Evolutionary conservation across 495 filamentous ascomycete genomes (phyloP).

Genomic region (Talaromyces borbonicus): DNA sequence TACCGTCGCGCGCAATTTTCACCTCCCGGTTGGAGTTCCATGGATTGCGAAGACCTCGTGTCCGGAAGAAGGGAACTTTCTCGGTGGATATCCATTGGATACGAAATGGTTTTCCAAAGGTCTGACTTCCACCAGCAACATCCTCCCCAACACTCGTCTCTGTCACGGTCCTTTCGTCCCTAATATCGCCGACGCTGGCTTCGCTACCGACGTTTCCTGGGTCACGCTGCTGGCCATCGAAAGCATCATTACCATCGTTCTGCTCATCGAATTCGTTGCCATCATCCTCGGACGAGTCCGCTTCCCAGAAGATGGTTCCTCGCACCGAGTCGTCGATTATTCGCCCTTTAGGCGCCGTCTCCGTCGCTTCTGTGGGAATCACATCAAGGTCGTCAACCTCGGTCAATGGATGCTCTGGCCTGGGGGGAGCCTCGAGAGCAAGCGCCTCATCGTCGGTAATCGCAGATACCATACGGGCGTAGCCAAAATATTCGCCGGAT

Average conservation of each 20-base stretch:
- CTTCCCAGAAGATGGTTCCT: constrained; percentile 96
- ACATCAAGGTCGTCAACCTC: constrained; percentile 46
- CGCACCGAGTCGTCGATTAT: constrained; percentile 91
- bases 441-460: constrained; percentile 68
- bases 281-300: constrained; percentile 50
- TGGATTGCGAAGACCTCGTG: constrained; percentile 79
- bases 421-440: constrained; percentile 43
- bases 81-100: constrained; percentile 87
- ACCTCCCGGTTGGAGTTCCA: constrained; percentile 97
- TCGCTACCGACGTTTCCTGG: too few relatives aligned
- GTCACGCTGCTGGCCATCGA: constrained; percentile 26
- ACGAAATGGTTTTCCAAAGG: constrained; percentile 87
- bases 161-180: constrained; percentile 25
- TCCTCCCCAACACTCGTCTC: constrained; percentile 32
- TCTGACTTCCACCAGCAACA: constrained; percentile 36
- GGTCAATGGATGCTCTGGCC: constrained; percentile 45
- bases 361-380: constrained; percentile 70
- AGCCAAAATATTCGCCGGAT: constrained; percentile 95
- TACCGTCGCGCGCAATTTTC: constrained; percentile 93
- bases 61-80: constrained; percentile 83
- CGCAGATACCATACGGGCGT: constrained; percentile 81
- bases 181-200: constrained; percentile 22
- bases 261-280: constrained; percentile 33
- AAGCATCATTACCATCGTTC: constrained; percentile 24
- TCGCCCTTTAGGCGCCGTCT: constrained; percentile 70